Percentiles rank a stretch among this genome's conserved stretches.
These are phyloP conservation scores for Candida namnaoensis DNA, from an alignment of 805 yeast genomes.

Conservation along the genomic window DNA sequence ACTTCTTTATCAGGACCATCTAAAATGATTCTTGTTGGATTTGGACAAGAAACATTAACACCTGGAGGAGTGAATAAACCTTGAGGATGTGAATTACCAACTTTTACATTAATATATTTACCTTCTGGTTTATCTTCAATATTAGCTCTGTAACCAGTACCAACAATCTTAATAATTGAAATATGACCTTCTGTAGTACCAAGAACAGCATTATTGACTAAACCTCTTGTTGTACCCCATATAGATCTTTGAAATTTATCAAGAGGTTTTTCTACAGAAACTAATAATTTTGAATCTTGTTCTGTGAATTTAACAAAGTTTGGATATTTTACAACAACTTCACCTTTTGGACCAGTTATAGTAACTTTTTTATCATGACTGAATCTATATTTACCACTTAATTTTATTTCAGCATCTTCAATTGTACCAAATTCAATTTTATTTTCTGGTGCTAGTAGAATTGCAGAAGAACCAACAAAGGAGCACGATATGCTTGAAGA, in stretches of 20 bases:
- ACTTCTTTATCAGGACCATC: constrained; percentile 87
- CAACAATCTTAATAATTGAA: constrained; percentile 80
- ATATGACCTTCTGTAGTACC: constrained; percentile 95
- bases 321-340: constrained; percentile 55
- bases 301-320: constrained; percentile 47
- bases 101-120: constrained; percentile 63
- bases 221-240: constrained; percentile 92
- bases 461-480: constrained; percentile 77
- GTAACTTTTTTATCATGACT: too few species aligned
- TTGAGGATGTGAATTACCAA: constrained; percentile 81
- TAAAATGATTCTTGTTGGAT: constrained; percentile 75
- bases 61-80: constrained; percentile 72
- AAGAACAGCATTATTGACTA: constrained; percentile 64
- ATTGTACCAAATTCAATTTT: constrained; percentile 23
- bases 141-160: constrained; percentile 93
- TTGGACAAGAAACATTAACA: constrained; percentile 65
- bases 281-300: constrained; percentile 33
- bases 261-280: constrained; percentile 47
- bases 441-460: constrained; percentile 59
- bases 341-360: constrained; percentile 68
- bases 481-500: constrained; percentile 29
- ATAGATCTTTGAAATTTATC: constrained; percentile 69
- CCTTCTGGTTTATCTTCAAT: constrained; percentile 46
- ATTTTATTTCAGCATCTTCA: too few species aligned
- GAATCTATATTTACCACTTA: too few species aligned